Evolutionary conservation across 805 yeast genomes (phyloP).

Genomic region (Yamadazyma takamatsuzukensis): DNA sequence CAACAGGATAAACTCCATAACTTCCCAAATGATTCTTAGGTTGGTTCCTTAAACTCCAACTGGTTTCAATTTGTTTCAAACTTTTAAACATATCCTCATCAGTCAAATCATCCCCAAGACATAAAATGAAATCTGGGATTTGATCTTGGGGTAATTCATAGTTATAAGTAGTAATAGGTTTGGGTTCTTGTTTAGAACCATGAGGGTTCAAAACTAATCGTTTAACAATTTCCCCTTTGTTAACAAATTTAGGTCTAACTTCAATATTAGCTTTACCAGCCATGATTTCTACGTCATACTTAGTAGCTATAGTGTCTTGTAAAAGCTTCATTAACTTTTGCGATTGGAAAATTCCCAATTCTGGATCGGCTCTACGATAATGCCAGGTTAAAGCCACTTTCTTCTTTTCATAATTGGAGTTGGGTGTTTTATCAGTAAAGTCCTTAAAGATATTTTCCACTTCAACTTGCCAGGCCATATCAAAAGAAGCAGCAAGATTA

Average conservation of each 20-base stretch:
- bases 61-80: constrained; percentile 56
- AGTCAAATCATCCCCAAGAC: constrained; percentile 93
- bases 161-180: constrained; percentile 18
- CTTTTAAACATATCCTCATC: constrained; percentile 97
- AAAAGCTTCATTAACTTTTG: constrained; percentile 57
- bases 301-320: constrained; percentile 51
- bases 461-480: constrained; percentile 92
- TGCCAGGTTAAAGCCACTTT: constrained; percentile 98
- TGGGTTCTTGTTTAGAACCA: constrained; percentile 48
- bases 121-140: constrained; percentile 79
- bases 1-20: constrained; percentile 75
- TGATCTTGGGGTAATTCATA: constrained; percentile 36
- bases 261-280: constrained; percentile 95
- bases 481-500: constrained; percentile 74
- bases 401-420: constrained; percentile 80
- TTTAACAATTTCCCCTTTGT: constrained; percentile 94
- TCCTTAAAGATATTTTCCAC: constrained; percentile 70
- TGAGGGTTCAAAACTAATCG: constrained; percentile 65
- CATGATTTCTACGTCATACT: constrained; percentile 91
- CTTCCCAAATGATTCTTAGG: constrained; percentile 45
- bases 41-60: constrained; percentile 43
- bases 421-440: constrained; percentile 87
- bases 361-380: constrained; percentile 92
- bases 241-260: constrained; percentile 92
- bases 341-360: constrained; percentile 85